These are phyloP conservation scores for Ophiostoma himal-ulmi DNA, from an alignment of 2,329 filamentous ascomycete genomes.

Conservation along the genomic window DNA sequence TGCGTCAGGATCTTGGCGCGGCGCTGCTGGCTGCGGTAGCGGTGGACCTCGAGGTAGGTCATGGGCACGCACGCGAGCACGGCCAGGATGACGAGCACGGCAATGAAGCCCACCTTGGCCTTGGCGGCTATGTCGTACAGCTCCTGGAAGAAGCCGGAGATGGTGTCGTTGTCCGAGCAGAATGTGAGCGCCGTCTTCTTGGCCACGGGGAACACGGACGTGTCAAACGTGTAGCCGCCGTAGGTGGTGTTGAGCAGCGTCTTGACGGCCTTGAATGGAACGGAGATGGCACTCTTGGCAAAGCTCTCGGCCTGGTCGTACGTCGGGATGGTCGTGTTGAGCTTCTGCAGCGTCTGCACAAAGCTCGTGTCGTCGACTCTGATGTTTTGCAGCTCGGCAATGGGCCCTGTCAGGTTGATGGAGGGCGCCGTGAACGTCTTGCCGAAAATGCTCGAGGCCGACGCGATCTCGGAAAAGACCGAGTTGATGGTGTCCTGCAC, in stretches of 20 bases:
- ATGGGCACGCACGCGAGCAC: constrained; percentile 58
- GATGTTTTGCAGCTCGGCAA: constrained; percentile 64
- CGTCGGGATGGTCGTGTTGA: constrained; percentile 74
- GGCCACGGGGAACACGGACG: constrained; percentile 72
- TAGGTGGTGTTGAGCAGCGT: constrained; percentile 64
- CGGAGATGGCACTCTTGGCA: constrained; percentile 65
- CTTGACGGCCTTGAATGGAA: constrained; percentile 78
- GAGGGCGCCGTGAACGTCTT: constrained; percentile 33
- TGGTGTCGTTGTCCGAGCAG: constrained; percentile 76
- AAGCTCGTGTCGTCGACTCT: constrained; percentile 62
- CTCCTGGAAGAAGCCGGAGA: constrained; percentile 75
- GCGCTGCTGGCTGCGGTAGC: constrained; percentile 67
- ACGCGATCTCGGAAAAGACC: constrained; percentile 49
- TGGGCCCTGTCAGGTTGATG: constrained; percentile 59
- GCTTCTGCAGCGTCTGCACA: constrained; percentile 59
- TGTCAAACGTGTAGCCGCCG: constrained; percentile 70
- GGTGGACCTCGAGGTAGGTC: constrained; percentile 71
- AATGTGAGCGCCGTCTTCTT: constrained; percentile 77
- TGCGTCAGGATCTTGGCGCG: constrained; percentile 56
- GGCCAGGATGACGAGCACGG: constrained; percentile 56
- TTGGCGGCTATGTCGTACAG: constrained; percentile 61
- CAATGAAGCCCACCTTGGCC: constrained; percentile 69
- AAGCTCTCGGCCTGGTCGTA: constrained; percentile 81
- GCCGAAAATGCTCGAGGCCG: constrained; percentile 45
- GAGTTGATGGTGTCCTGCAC: constrained; percentile 48